phyloP scores from a whole-genome alignment of 495 filamentous ascomycete genomes.

The Coniosporium apollinis region DNA sequence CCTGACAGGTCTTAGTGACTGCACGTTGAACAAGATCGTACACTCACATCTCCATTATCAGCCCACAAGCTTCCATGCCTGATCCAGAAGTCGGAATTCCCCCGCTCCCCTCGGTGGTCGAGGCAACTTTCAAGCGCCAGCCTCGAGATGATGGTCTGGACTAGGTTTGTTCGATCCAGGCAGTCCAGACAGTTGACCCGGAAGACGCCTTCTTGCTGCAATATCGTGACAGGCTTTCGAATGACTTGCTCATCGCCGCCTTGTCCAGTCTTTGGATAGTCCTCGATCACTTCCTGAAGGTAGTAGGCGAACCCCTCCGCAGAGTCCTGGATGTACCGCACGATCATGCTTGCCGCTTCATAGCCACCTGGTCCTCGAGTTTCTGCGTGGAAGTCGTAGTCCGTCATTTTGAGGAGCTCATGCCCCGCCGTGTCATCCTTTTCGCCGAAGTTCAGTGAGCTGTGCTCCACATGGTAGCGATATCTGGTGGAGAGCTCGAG shows the following conservation, averaged over 20 bases:
- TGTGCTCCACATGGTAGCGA: slow-evolving; percentile 55
- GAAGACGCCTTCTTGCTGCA: slow-evolving; percentile 89
- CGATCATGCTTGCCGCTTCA: slow-evolving; percentile 68
- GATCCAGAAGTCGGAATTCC: slow-evolving; percentile 69
- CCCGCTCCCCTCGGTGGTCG: slow-evolving; percentile 43
- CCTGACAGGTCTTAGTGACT: slow-evolving; percentile 16
- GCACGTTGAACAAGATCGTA: no score
- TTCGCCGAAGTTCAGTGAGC: slow-evolving; percentile 39
- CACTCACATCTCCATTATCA: slow-evolving; percentile 74
- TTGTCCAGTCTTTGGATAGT: slow-evolving; percentile 17
- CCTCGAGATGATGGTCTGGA: slow-evolving; percentile 85
- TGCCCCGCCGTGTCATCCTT: slow-evolving; percentile 27
- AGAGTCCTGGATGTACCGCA: slow-evolving; percentile 51
- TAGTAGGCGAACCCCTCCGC: slow-evolving; percentile 83
- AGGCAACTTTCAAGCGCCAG: slow-evolving; percentile 79
- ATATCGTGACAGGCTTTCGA: slow-evolving; percentile 46
- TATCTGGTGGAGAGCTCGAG: slow-evolving; percentile 63
- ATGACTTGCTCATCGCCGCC: slow-evolving; percentile 18
- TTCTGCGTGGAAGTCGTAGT: slow-evolving; percentile 92
- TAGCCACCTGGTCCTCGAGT: slow-evolving; percentile 77
- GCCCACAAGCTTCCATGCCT: slow-evolving; percentile 88
- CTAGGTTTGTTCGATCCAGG: slow-evolving; percentile 86
- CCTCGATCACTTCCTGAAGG: slow-evolving; percentile 53
- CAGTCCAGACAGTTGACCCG: slow-evolving; percentile 94
- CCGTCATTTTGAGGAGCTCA: slow-evolving; percentile 56